These are phyloP conservation scores for Nidularia pulvinata DNA, from an alignment of 768 basidiomycete genomes.

Conservation along the genomic window DNA sequence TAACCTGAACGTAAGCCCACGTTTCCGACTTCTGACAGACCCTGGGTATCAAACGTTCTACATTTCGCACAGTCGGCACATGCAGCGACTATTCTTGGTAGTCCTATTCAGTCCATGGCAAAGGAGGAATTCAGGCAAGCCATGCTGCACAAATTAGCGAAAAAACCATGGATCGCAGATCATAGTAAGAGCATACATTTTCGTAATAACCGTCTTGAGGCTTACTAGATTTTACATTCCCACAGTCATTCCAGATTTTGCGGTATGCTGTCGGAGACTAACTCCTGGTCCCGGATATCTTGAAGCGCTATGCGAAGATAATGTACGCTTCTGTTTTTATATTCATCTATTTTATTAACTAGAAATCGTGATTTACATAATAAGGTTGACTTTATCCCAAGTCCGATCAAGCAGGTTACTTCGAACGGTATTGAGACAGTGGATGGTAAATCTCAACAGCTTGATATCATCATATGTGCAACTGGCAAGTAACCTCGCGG, in stretches of 20 bases:
- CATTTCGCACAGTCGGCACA: constrained; percentile 27
- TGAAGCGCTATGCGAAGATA: constrained; percentile 62
- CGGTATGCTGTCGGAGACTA: constrained; percentile 59
- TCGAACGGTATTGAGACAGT: constrained; percentile 53
- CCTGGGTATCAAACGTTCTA: neutral
- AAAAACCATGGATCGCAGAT: constrained; percentile 63
- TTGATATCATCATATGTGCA: constrained; percentile 65
- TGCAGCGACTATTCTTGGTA: constrained; percentile 37
- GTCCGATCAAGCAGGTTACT: constrained; percentile 49
- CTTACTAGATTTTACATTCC: neutral
- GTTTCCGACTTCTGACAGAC: neutral
- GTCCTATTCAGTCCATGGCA: constrained; percentile 30
- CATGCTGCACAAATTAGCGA: constrained; percentile 50
- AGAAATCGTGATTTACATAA: neutral
- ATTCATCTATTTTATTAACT: neutral
- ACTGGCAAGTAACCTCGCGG: constrained; percentile 38
- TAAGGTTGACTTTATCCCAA: constrained; percentile 53
- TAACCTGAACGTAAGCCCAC: constrained; percentile 42
- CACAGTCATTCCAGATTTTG: constrained; percentile 59
- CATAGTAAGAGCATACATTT: constrained; percentile 28
- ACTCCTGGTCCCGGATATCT: constrained; percentile 72
- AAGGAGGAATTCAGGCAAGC: constrained; percentile 33
- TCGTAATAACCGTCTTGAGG: neutral
- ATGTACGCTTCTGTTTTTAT: constrained; percentile 30
- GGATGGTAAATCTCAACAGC: constrained; percentile 52